Evolutionary conservation across 2,329 filamentous ascomycete species (phyloP).

Genomic region (Parafenestella ontariensis): DNA sequence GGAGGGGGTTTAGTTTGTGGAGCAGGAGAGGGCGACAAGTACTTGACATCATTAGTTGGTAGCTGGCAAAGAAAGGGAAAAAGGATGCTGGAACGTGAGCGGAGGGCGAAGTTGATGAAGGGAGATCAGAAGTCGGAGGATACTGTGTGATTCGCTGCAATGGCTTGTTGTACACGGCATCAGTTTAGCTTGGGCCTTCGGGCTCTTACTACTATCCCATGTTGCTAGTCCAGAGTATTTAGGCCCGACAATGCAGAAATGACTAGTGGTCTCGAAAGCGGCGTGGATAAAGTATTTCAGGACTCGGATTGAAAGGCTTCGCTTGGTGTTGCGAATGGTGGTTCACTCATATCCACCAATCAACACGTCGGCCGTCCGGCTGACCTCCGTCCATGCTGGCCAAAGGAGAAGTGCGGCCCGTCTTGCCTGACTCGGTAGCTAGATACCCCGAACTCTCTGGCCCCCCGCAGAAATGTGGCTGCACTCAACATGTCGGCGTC

Average conservation of each 20-base stretch:
- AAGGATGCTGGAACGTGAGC: conserved; percentile 1
- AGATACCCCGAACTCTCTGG: conserved; percentile 29
- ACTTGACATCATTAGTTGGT: not conserved
- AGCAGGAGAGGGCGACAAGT: not conserved
- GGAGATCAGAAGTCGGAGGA: not conserved
- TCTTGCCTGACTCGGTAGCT: conserved; percentile 31
- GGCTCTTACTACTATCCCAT: not conserved
- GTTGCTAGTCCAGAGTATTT: too few species aligned
- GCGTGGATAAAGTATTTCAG: not conserved
- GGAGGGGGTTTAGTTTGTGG: not conserved
- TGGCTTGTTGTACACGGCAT: not conserved
- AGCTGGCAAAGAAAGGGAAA: conserved; percentile 4
- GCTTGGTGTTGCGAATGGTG: too few species aligned
- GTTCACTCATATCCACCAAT: conserved; percentile 21
- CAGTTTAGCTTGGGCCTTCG: not conserved
- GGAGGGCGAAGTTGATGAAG: conserved; percentile 5
- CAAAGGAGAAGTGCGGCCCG: conserved; percentile 32
- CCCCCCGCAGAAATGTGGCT: conserved; percentile 22
- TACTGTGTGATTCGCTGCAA: not conserved
- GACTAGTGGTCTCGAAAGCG: too few species aligned
- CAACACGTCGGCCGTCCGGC: conserved; percentile 1
- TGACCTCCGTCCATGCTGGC: conserved; percentile 3
- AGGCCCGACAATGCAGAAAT: too few species aligned
- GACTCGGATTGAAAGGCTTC: not conserved
- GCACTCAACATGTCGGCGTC: conserved; percentile 24